These are phyloP conservation scores for Didymella pomorum DNA, from an alignment of 2,329 filamentous ascomycete species.

Conservation along the genomic window DNA sequence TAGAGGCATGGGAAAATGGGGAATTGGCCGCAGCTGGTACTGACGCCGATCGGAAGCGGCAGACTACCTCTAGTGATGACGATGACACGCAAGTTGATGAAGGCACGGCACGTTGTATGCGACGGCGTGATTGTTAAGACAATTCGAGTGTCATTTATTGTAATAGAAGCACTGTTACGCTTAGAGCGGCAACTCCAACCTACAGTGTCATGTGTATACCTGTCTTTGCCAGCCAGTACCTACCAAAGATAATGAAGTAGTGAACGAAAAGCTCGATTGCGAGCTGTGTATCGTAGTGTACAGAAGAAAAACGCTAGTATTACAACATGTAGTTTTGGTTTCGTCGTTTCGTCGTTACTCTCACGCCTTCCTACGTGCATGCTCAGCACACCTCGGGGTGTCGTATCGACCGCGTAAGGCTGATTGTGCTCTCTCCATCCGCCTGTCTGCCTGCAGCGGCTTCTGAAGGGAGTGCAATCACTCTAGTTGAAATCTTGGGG, in stretches of 20 bases:
- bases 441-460: background rate
- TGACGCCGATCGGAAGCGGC: background rate
- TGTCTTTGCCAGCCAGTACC: background rate
- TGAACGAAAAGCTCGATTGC: background rate
- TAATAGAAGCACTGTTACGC: too few species aligned
- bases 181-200: too few species aligned
- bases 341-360: background rate
- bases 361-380: background rate
- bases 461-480: background rate
- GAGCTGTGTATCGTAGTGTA: background rate
- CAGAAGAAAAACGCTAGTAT: background rate
- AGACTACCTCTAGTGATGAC: background rate
- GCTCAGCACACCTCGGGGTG: background rate
- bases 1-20: too few species aligned
- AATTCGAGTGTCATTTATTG: too few species aligned
- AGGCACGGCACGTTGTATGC: background rate
- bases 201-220: background rate
- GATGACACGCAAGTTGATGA: background rate
- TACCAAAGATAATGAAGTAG: background rate
- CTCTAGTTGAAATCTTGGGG: background rate
- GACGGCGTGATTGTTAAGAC: background rate
- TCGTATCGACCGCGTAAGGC: background rate
- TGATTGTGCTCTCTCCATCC: slow-evolving; percentile 2
- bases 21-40: too few species aligned
- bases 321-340: background rate